A percentile compares a stretch with the other conserved stretches of the same genome.
Evolutionary conservation across 495 filamentous ascomycete species (phyloP).

Genomic region (Aspergillus sparsus): DNA sequence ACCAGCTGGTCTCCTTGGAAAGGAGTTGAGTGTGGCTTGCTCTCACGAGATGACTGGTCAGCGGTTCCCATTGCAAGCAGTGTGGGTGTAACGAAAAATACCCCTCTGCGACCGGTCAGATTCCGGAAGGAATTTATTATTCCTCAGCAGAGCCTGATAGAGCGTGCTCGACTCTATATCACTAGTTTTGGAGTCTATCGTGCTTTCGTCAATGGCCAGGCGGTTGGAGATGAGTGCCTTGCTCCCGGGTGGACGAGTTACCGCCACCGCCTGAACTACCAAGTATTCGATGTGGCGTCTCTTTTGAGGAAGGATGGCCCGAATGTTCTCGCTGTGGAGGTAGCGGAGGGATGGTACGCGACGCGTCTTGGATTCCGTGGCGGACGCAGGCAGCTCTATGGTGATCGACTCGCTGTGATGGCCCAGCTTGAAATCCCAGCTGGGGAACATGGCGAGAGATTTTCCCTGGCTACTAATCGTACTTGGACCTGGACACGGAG

Average conservation of each 20-base stretch:
- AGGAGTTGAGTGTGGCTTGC: slow-evolving; percentile 42
- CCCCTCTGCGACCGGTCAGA: slow-evolving; percentile 29
- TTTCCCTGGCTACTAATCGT: slow-evolving; percentile 40
- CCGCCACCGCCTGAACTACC: slow-evolving; percentile 50
- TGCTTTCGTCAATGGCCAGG: slow-evolving; percentile 48
- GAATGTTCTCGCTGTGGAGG: slow-evolving; percentile 51
- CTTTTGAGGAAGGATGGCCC: slow-evolving; percentile 32
- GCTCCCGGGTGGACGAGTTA: slow-evolving; percentile 59
- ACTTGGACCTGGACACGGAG: slow-evolving; percentile 45
- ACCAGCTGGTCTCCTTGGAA: slow-evolving; percentile 42
- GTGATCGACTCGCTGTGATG: slow-evolving; percentile 46
- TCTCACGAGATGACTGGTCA: slow-evolving; percentile 41
- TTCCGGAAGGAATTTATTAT: slow-evolving; percentile 33
- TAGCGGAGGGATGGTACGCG: slow-evolving; percentile 58
- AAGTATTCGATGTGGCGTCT: slow-evolving; percentile 51
- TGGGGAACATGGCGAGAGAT: slow-evolving; percentile 20
- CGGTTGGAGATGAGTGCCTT: slow-evolving; percentile 47
- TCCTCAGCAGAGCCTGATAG: slow-evolving; percentile 4
- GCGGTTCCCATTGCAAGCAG: slow-evolving; percentile 35
- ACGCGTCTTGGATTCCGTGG: slow-evolving; percentile 49
- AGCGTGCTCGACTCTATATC: slow-evolving; percentile 48
- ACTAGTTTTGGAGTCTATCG: slow-evolving; percentile 55
- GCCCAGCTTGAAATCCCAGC: slow-evolving; percentile 45
- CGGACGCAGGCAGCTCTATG: slow-evolving; percentile 40
- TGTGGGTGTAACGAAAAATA: slow-evolving; percentile 13